Percentiles rank a stretch among this genome's conserved stretches.
Evolutionary conservation across 106 monocot genomes (phyloP).

Genomic region (Dendrobium nobile): DNA sequence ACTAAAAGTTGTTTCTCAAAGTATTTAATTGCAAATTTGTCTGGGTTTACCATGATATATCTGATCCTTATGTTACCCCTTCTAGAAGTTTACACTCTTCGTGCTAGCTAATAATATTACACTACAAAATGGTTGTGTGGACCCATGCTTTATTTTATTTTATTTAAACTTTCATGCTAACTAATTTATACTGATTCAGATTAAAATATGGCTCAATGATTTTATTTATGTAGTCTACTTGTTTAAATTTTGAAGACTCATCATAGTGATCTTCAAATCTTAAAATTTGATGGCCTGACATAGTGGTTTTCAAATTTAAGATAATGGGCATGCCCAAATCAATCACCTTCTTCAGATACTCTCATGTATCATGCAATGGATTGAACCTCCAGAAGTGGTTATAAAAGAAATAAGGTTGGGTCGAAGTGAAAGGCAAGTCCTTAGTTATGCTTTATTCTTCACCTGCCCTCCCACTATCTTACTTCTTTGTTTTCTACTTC

Average conservation of each 20-base stretch:
- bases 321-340: conserved; percentile 71
- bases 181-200: neutral
- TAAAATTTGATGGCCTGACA: neutral
- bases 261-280: conserved; percentile 6
- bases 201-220: neutral
- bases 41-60: neutral
- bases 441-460: conserved; percentile 5
- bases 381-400: conserved; percentile 63
- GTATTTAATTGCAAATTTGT: neutral
- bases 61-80: neutral
- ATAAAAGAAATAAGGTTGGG: conserved; percentile 39
- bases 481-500: neutral
- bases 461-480: neutral
- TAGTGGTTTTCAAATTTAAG: conserved; percentile 24
- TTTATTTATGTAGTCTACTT: neutral
- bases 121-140: neutral
- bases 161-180: neutral
- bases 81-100: neutral
- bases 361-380: conserved; percentile 60
- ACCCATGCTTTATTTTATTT: neutral
- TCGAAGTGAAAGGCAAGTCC: conserved; percentile 53
- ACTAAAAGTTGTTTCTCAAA: neutral
- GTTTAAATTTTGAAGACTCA: neutral
- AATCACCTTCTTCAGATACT: conserved; percentile 71
- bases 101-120: neutral